Conservation (phyloP, 371 early-diverging fungal genomes). For the Mucor ambiguus region DNA sequence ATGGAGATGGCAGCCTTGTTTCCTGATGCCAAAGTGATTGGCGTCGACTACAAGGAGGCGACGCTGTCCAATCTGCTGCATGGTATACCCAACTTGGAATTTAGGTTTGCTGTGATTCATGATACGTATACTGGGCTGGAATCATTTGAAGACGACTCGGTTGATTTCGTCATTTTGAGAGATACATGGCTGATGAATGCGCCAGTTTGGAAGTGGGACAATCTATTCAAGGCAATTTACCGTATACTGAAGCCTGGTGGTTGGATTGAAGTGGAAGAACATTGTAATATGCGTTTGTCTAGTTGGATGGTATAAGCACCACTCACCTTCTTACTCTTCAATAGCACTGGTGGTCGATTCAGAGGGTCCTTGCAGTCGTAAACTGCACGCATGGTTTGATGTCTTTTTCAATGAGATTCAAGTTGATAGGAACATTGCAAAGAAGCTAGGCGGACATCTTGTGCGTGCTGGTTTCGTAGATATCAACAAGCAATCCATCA, state of each 20-base stretch:
- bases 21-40: conserved; percentile 34
- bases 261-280: conserved; percentile 22
- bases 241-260: conserved; percentile 38
- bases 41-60: conserved; percentile 28
- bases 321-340: neutral
- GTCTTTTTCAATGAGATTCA: conserved; percentile 6
- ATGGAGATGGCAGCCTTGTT: conserved; percentile 43
- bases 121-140: conserved; percentile 32
- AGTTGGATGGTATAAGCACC: no score
- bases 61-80: conserved; percentile 13
- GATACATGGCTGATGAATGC: conserved; percentile 35
- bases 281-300: conserved; percentile 4
- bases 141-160: conserved; percentile 19
- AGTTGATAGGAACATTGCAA: neutral
- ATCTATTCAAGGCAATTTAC: conserved; percentile 26
- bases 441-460: conserved; percentile 5
- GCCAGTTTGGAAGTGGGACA: conserved; percentile 29
- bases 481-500: neutral
- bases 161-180: conserved; percentile 39
- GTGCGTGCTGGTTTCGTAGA: conserved; percentile 10
- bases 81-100: conserved; percentile 19
- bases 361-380: neutral
- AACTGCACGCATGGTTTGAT: conserved; percentile 1
- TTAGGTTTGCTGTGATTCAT: conserved; percentile 17
- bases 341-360: neutral